These are phyloP conservation scores for Phytophthora pini DNA, from an alignment of 352 stramenopile species.

Conservation along the genomic window DNA sequence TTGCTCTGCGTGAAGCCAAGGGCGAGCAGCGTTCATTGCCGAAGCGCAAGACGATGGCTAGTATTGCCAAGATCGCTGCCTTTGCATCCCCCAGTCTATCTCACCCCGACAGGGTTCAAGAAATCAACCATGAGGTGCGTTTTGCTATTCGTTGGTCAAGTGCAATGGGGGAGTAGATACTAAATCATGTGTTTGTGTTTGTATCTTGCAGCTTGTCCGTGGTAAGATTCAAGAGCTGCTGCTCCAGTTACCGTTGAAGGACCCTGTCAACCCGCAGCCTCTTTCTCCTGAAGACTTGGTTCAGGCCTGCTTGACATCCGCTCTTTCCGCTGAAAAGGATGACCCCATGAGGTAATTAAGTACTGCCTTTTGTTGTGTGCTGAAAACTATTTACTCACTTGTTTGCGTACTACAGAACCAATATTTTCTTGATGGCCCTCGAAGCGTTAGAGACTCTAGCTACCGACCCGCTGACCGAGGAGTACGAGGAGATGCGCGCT, in stretches of 20 bases:
- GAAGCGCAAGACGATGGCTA: conserved; percentile 79
- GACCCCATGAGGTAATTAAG: conserved; percentile 58
- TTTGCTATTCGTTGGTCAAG: neutral
- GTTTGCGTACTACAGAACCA: conserved; percentile 43
- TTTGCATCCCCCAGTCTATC: conserved; percentile 56
- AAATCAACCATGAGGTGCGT: conserved; percentile 73
- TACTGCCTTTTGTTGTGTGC: too few relatives aligned
- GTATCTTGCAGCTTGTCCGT: conserved; percentile 47
- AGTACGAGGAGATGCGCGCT: conserved; percentile 56
- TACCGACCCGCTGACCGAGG: conserved; percentile 32
- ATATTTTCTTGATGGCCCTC: conserved; percentile 72
- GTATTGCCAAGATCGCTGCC: conserved; percentile 82
- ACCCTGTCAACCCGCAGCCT: conserved; percentile 44
- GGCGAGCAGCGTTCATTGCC: conserved; percentile 57
- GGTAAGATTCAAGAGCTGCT: conserved; percentile 70
- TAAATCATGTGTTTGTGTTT: conserved; percentile 22
- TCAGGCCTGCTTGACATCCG: conserved; percentile 55
- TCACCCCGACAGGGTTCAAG: conserved; percentile 43
- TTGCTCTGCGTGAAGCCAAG: conserved; percentile 64
- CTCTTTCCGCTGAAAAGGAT: conserved; percentile 45
- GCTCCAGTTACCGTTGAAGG: conserved; percentile 57
- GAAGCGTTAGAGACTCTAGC: conserved; percentile 71
- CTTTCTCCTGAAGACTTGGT: conserved; percentile 54
- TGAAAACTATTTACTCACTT: conserved; percentile 2
- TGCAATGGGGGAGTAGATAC: neutral